Conservation (phyloP, 805 yeast species). For the Vanderwaltozyma verrucispora region DNA sequence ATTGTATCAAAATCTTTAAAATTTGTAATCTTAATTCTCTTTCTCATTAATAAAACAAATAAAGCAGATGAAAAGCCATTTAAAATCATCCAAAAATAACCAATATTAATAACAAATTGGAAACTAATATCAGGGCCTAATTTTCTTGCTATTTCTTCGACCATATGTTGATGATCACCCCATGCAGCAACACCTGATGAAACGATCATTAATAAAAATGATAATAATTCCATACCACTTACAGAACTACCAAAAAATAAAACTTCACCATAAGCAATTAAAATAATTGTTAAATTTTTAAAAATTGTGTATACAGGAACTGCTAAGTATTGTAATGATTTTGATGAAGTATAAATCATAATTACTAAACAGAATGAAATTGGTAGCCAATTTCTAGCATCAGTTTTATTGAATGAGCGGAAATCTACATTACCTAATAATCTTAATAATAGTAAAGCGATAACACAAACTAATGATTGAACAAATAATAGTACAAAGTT, state of each 20-base stretch:
- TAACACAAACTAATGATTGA: conserved; percentile 77
- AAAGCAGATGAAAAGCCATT: conserved; percentile 87
- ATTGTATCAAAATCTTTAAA: conserved; percentile 92
- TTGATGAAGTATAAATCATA: conserved; percentile 94
- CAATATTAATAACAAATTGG: conserved; percentile 41
- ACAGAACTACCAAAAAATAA: conserved; percentile 93
- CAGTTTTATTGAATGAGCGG: conserved; percentile 75
- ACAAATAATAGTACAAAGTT: conserved; percentile 82
- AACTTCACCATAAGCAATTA: conserved; percentile 97
- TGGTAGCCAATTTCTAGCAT: conserved; percentile 94
- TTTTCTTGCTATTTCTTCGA: not conserved
- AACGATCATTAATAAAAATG: conserved; percentile 79
- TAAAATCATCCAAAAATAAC: conserved; percentile 89
- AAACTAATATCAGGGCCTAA: conserved; percentile 23
- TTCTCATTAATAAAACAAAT: conserved; percentile 85
- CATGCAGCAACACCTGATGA: conserved; percentile 85
- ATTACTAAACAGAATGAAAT: conserved; percentile 79
- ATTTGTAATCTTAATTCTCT: conserved; percentile 86
- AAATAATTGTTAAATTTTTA: conserved; percentile 92
- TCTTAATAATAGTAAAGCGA: conserved; percentile 64
- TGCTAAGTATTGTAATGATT: conserved; percentile 82
- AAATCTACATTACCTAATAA: conserved; percentile 67
- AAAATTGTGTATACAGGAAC: conserved; percentile 97
- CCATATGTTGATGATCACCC: conserved; percentile 48
- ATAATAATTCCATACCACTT: conserved; percentile 69